These are phyloP conservation scores for Sporobolomyces roseus DNA, from an alignment of 768 basidiomycete genomes.

Conservation along the genomic window DNA sequence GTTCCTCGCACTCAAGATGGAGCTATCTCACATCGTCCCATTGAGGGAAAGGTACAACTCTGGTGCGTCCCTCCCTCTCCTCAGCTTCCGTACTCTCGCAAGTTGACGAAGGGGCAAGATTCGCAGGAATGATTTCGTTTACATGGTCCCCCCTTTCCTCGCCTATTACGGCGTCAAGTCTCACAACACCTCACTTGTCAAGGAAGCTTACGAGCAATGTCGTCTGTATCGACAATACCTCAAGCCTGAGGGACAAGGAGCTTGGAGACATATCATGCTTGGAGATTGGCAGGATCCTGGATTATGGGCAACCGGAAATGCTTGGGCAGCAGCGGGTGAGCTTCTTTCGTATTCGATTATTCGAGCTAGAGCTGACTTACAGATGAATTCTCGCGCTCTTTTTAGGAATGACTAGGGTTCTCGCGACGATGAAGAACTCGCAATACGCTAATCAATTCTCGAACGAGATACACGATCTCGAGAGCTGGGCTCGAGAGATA, in stretches of 20 bases:
- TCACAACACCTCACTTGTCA: slow-evolving; percentile 59
- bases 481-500: background rate
- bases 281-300: background rate
- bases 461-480: slow-evolving; percentile 37
- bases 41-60: slow-evolving; percentile 47
- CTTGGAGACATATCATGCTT: slow-evolving; percentile 73
- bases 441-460: slow-evolving; percentile 48
- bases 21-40: slow-evolving; percentile 69
- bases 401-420: slow-evolving; percentile 74
- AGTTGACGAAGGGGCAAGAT: background rate
- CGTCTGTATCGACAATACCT: slow-evolving; percentile 67
- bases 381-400: too few relatives aligned
- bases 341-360: too few relatives aligned
- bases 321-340: background rate
- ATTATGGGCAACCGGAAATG: background rate
- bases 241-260: slow-evolving; percentile 45
- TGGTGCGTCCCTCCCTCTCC: slow-evolving; percentile 58
- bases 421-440: slow-evolving; percentile 67
- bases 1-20: slow-evolving; percentile 64
- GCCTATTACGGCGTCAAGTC: slow-evolving; percentile 53
- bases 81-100: background rate
- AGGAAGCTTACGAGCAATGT: slow-evolving; percentile 68
- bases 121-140: slow-evolving; percentile 32
- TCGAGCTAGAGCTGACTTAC: too few relatives aligned
- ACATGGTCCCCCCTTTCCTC: slow-evolving; percentile 29